Evolutionary conservation across 768 basidiomycete genomes (phyloP).

Genomic region (Scleroderma bovista): DNA sequence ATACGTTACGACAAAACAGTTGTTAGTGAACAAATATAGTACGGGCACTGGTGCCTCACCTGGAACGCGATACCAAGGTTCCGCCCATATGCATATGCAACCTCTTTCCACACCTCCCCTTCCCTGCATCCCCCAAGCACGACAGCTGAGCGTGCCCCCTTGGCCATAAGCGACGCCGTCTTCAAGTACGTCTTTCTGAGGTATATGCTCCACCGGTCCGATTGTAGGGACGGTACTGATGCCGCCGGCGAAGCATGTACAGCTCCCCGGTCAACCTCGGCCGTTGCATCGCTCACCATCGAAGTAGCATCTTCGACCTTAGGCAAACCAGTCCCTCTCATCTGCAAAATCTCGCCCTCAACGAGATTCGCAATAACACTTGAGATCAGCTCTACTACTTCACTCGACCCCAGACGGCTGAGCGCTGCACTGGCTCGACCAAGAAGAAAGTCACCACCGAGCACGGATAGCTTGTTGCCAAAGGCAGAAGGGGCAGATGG

Average conservation of each 20-base stretch:
- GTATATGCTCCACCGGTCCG: constrained; percentile 68
- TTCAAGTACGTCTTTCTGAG: constrained; percentile 92
- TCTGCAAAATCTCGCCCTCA: constrained; percentile 93
- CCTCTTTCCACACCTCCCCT: constrained; percentile 82
- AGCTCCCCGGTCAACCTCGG: constrained; percentile 29
- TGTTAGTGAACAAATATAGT: background rate
- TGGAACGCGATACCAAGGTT: constrained; percentile 96
- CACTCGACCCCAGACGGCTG: constrained; percentile 75
- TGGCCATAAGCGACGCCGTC: constrained; percentile 88
- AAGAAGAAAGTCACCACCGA: constrained; percentile 93
- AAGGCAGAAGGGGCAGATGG: constrained; percentile 71
- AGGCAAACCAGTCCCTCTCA: constrained; percentile 24
- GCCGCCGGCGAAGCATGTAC: constrained; percentile 37
- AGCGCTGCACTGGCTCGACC: constrained; percentile 87
- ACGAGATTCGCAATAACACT: constrained; percentile 92
- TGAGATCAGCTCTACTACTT: constrained; percentile 91
- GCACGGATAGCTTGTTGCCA: constrained; percentile 90
- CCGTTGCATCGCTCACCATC: background rate
- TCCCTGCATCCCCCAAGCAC: constrained; percentile 78
- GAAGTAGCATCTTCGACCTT: background rate
- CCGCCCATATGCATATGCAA: constrained; percentile 86
- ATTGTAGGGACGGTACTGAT: constrained; percentile 25
- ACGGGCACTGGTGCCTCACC: constrained; percentile 37
- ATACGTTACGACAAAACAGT: background rate
- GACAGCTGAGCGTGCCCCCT: constrained; percentile 76